A percentile compares a stretch with the other conserved stretches of the same genome.
Evolutionary conservation across 768 basidiomycete species (phyloP).

Genomic region (Tricholoma terreum): DNA sequence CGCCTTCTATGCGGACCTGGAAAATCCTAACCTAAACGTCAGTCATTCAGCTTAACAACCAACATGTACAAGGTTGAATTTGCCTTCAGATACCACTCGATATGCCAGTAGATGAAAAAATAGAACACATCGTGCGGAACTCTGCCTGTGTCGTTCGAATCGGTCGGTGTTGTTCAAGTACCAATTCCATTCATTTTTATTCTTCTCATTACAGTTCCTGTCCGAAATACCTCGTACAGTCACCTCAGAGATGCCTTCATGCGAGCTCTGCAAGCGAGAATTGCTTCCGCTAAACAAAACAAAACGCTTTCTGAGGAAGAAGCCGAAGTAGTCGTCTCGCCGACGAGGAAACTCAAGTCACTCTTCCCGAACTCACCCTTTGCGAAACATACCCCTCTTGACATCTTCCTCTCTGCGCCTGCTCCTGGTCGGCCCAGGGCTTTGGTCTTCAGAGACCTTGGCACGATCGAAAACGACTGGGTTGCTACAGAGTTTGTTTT

Average conservation of each 20-base stretch:
- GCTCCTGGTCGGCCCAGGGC: constrained; percentile 46
- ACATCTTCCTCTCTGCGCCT: constrained; percentile 65
- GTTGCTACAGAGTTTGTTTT: constrained; percentile 69
- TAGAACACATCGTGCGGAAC: constrained; percentile 62
- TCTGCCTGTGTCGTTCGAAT: constrained; percentile 74
- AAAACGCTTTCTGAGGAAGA: constrained; percentile 57
- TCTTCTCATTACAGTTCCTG: constrained; percentile 55
- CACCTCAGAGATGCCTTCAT: constrained; percentile 85
- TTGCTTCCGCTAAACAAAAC: constrained; percentile 48
- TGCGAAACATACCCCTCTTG: constrained; percentile 63
- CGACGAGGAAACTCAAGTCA: constrained; percentile 70
- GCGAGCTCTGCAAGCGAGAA: constrained; percentile 63
- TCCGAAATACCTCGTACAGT: constrained; percentile 69
- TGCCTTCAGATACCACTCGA: constrained; percentile 46
- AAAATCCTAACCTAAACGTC: constrained; percentile 61
- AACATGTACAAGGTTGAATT: background rate
- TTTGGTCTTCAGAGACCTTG: constrained; percentile 69
- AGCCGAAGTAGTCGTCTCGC: constrained; percentile 53
- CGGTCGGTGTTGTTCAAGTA: constrained; percentile 36
- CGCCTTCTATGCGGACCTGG: constrained; percentile 84
- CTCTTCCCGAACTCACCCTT: constrained; percentile 72
- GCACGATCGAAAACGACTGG: constrained; percentile 70
- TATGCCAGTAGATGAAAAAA: constrained; percentile 66
- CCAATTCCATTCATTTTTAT: background rate
- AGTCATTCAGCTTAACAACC: constrained; percentile 9